Evolutionary conservation across 192 early-diverging fungal genomes (phyloP).

Genomic region (Coemansia guatemalensis): DNA sequence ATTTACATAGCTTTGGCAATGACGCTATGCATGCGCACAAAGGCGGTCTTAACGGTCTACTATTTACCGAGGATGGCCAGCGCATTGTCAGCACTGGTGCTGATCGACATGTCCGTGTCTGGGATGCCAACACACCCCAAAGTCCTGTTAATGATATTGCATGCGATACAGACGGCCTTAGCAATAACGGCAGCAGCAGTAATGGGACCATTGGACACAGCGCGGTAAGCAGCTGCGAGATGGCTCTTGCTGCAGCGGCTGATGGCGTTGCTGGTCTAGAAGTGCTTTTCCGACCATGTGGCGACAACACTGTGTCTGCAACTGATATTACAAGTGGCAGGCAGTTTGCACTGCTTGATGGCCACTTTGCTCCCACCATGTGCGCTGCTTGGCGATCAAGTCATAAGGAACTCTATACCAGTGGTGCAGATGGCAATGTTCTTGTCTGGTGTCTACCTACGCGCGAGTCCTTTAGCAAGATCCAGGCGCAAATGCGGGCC

Average conservation of each 20-base stretch:
- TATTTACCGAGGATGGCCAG: conserved; percentile 62
- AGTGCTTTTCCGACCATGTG: conserved; percentile 61
- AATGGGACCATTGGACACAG: background rate
- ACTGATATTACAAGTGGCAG: conserved; percentile 61
- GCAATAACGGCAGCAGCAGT: background rate
- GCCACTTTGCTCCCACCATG: conserved; percentile 61
- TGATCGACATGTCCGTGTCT: conserved; percentile 65
- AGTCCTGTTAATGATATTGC: background rate
- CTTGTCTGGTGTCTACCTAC: conserved; percentile 57
- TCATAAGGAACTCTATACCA: conserved; percentile 63
- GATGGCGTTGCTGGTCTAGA: conserved; percentile 15
- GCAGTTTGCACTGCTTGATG: conserved; percentile 56
- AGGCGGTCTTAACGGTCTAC: conserved; percentile 63
- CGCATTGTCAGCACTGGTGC: conserved; percentile 59
- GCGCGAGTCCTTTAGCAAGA: conserved; percentile 25
- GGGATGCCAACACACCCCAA: conserved; percentile 37
- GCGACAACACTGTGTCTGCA: conserved; percentile 56
- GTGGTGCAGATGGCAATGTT: conserved; percentile 60
- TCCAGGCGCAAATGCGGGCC: conserved; percentile 13
- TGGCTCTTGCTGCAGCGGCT: conserved; percentile 42
- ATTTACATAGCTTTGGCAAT: conserved; percentile 59
- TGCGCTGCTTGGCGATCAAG: conserved; percentile 60
- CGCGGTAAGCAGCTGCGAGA: conserved; percentile 10
- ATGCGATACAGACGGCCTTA: no score
- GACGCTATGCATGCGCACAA: conserved; percentile 54